These are phyloP conservation scores for Penicillium riverlandense DNA, from an alignment of 495 filamentous ascomycete genomes.

Conservation along the genomic window DNA sequence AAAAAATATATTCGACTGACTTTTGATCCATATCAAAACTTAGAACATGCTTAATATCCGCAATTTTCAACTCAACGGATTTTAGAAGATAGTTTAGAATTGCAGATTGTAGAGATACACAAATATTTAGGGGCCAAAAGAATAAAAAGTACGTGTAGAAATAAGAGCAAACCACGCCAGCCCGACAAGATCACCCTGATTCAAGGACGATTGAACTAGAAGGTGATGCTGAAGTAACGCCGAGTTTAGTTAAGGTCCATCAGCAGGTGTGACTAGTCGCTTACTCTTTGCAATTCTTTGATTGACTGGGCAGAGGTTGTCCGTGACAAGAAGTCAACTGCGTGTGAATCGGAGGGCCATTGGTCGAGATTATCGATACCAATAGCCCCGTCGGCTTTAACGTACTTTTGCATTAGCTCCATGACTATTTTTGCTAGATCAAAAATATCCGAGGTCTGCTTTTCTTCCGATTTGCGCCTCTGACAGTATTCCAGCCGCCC, in stretches of 20 bases:
- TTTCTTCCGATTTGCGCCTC: background rate
- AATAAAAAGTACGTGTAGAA: background rate
- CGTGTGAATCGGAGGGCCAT: slow-evolving; percentile 1
- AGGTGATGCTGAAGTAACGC: background rate
- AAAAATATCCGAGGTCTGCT: slow-evolving; percentile 7
- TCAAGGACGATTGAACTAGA: too few relatives aligned
- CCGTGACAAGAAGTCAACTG: slow-evolving; percentile 1
- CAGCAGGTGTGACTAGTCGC: background rate
- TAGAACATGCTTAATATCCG: too few relatives aligned
- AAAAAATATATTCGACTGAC: too few relatives aligned
- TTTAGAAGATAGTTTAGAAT: too few relatives aligned
- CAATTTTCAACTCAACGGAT: too few relatives aligned
- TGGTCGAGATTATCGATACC: slow-evolving; percentile 16
- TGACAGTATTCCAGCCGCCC: slow-evolving; percentile 1
- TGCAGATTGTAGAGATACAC: too few relatives aligned
- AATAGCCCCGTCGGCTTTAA: slow-evolving; percentile 20
- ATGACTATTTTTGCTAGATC: slow-evolving; percentile 16
- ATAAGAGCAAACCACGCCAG: background rate
- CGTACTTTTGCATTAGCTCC: slow-evolving; percentile 28
- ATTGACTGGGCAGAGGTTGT: background rate
- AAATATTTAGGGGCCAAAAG: too few relatives aligned
- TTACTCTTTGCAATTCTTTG: slow-evolving; percentile 1
- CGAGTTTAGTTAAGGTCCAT: background rate
- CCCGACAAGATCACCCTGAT: too few relatives aligned
- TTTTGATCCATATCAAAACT: too few relatives aligned